Base-by-base conservation (phyloP, 495 filamentous ascomycete species). In the Aspergillus ellipticus region DNA sequence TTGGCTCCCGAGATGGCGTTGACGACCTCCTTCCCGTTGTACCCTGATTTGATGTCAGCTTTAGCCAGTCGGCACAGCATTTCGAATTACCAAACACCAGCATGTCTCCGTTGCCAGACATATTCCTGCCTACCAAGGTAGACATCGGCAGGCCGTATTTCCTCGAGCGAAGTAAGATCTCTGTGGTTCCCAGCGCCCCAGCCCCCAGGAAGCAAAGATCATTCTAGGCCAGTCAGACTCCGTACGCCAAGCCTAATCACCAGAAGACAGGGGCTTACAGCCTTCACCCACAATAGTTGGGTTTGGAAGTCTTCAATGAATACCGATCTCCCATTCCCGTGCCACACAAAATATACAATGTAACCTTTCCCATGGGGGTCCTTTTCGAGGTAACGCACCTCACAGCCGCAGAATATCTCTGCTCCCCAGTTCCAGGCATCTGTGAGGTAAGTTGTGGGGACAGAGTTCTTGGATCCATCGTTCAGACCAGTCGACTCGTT, bases 341-440 rank as follows among this genome's bases (percentile, higher is more conserved):
- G 83, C 82, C 82, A 88, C 9, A 83, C 79, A 60, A 85, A 88
- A 66, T 83, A 84, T 16, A 88, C 68, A 11, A 83, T 68, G 61
- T 86, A 88, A 13, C 85, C 83, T 2, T 71, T 68, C 29, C 73
- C 65, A 6, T 73, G 61, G 10, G 73, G 71, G 46, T 74, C 71
- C 55, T 83, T 77, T 49, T 83, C 79, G 61, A 89, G 74, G 59
- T 87, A 83, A 53, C 82, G 74, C 31, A 88, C 84, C 66, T 88
- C 85, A 53, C 84, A 86, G 59, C 86, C 78, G 60, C 85, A 89
- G 61, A 89, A 89, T 61, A 89, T 82, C 60, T 89, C 84, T 29
- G 86, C 84, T 19, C 84, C 86, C 83, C 84, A 86, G 64, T 88
- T 86, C 86, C 85, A 89, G 20, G 86, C 84, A 66, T 89, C 86